A percentile compares a stretch with the other conserved stretches of the same genome.
Conservation (phyloP, 805 yeast species). For the Wickerhamomyces silvicola region DNA sequence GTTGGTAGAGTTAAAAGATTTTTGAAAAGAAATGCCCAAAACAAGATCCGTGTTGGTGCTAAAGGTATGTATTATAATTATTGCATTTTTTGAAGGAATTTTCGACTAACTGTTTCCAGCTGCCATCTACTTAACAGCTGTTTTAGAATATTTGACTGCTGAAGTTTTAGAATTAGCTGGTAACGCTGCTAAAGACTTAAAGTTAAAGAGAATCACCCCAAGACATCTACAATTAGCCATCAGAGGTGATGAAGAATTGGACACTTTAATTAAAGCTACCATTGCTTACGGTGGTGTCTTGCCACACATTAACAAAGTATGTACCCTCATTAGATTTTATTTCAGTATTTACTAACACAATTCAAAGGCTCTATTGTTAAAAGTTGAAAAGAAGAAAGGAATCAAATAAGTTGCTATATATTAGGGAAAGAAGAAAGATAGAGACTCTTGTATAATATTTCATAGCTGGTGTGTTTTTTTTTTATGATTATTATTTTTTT, state of each 20-base stretch:
- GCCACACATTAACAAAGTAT: constrained; percentile 41
- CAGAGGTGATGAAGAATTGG: constrained; percentile 97
- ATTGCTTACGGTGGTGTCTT: constrained; percentile 98
- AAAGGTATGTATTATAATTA: constrained; percentile 29
- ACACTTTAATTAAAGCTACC: constrained; percentile 87
- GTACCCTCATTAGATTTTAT: constrained; percentile 2
- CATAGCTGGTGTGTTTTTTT: neutral
- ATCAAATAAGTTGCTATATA: constrained; percentile 1
- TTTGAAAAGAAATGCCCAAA: constrained; percentile 84
- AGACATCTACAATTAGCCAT: constrained; percentile 95
- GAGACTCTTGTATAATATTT: neutral
- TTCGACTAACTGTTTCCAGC: constrained; percentile 31
- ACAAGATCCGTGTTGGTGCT: constrained; percentile 77
- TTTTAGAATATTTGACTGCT: constrained; percentile 91
- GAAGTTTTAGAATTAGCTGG: constrained; percentile 97
- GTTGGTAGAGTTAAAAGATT: constrained; percentile 99
- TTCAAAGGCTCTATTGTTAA: constrained; percentile 18
- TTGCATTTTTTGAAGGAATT: neutral
- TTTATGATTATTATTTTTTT: neutral
- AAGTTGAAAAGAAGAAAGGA: constrained; percentile 22
- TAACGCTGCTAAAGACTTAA: constrained; percentile 94
- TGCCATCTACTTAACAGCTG: constrained; percentile 94
- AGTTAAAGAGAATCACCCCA: constrained; percentile 95
- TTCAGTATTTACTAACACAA: constrained; percentile 7
- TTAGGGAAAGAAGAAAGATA: neutral